A percentile compares a stretch with the other conserved stretches of the same genome.
Evolutionary conservation across 176 grass and related monocot genomes (phyloP).

Genomic region (Bonia amplexicaulis): DNA sequence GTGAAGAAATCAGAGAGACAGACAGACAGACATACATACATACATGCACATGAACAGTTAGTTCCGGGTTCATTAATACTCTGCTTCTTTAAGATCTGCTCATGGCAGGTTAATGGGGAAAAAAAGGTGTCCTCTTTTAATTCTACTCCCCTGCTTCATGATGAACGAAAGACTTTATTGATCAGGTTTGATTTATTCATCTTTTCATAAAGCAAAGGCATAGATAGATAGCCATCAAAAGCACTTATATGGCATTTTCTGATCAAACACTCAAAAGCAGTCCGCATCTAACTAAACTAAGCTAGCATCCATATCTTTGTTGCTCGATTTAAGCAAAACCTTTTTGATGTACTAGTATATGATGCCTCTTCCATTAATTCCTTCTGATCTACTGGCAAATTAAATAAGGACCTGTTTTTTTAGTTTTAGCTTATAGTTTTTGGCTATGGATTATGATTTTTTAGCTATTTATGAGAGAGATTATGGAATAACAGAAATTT

Average conservation of each 20-base stretch:
- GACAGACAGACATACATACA: too few relatives aligned
- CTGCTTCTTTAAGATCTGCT: constrained; percentile 8
- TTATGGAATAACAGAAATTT: too few relatives aligned
- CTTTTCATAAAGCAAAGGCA: constrained; percentile 41
- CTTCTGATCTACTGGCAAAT: background rate
- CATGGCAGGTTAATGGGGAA: background rate
- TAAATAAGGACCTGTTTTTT: too few relatives aligned
- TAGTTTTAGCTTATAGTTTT: too few relatives aligned
- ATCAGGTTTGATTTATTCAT: constrained; percentile 27
- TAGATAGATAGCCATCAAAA: constrained; percentile 21
- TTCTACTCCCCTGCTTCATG: constrained; percentile 20
- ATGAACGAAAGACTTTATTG: constrained; percentile 29
- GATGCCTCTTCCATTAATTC: background rate
- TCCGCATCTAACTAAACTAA: constrained; percentile 13
- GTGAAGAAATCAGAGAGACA: background rate
- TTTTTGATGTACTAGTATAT: background rate
- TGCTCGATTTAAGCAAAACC: constrained; percentile 19
- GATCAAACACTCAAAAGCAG: constrained; percentile 5
- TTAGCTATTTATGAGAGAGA: too few relatives aligned
- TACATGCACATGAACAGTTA: background rate
- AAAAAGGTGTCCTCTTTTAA: background rate
- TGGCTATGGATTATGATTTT: too few relatives aligned
- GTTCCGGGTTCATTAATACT: background rate
- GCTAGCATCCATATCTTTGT: background rate
- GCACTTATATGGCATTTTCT: constrained; percentile 50